Base-by-base conservation (phyloP, 176 grass and related monocot species). In the Aegilops umbellulata region DNA sequence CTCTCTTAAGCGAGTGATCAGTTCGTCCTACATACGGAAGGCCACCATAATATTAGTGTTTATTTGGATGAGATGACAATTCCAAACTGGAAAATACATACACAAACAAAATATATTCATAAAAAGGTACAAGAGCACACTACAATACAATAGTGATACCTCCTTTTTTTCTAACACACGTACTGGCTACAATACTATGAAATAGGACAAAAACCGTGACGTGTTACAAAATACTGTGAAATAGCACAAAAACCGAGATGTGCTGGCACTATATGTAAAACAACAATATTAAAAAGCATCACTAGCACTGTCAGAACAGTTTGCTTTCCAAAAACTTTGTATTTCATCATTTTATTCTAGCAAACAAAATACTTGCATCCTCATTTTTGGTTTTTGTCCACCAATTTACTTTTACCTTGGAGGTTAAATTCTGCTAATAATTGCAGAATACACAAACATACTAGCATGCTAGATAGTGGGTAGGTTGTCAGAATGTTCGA, bases 1-100 rank as follows among this genome's bases (percentile, higher is more conserved):
- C 79, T 88, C 77, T 49, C 60, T 89, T 81, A 94, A 83, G 38
- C 87, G 87, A 69, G 82, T 22, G 31, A 92, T 90, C 86, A 95
- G 60, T 80, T 95, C 90, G 47, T 87, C 90, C 93, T 95, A 81
- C 76, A 74, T 22, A 36, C 77, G 35, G 3, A 80, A 84, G 83
- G 27, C 2, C 16, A 47, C 66, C 65, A 71, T 23, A 53, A 65
- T 66, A 66, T 86, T 13, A 44, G 60, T 64, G 41, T 44, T 49
- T 58, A 58, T 36, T 66, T 7, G 1, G 10, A 55, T 12, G 38
- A 74, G 16, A 86, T 24, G 17, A 16, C 47, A 22, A 39, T 25
- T 17, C n/a, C 67, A 71, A 26, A 51, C 60, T 73, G 75, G 38
- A 19, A 6, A 65, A 65, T 65, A 26, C 34, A 76, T 76, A 17